Percentiles rank a stretch among this genome's conserved stretches.
phyloP scores from a whole-genome alignment of 108 stramenopile genomes.

The Cyclotella kingstonii region DNA sequence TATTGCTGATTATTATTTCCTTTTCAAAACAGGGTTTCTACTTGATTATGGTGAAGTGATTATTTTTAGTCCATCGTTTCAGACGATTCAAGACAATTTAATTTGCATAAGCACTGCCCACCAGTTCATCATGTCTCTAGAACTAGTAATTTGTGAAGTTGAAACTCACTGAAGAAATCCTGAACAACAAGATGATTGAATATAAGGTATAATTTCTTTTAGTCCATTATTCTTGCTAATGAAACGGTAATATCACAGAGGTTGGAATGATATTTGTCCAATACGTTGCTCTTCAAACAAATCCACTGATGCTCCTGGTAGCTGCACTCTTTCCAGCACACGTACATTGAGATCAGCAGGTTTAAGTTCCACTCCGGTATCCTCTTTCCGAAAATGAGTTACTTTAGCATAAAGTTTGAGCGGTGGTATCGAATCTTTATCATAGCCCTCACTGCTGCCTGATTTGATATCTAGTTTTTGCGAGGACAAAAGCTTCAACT shows the following conservation, averaged over 20 bases:
- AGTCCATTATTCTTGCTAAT: too few relatives aligned
- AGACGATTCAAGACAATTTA: too few relatives aligned
- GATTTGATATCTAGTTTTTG: slow-evolving; percentile 3
- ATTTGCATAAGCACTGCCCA: too few relatives aligned
- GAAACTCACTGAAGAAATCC: too few relatives aligned
- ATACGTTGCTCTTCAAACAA: slow-evolving; percentile 66
- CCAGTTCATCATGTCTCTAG: too few relatives aligned
- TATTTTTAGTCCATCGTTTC: too few relatives aligned
- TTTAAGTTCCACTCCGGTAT: slow-evolving; percentile 47
- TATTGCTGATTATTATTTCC: too few relatives aligned
- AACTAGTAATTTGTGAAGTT: too few relatives aligned
- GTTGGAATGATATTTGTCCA: slow-evolving; percentile 61
- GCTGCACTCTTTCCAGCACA: slow-evolving; percentile 49
- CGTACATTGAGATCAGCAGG: slow-evolving; percentile 39
- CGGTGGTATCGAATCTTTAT: slow-evolving; percentile 59
- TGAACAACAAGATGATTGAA: too few relatives aligned
- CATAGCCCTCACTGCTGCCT: slow-evolving; percentile 16
- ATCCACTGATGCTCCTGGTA: slow-evolving; percentile 74
- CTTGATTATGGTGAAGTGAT: too few relatives aligned
- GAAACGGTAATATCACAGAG: slow-evolving; percentile 27
- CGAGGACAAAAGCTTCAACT: slow-evolving; percentile 45
- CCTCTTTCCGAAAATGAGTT: slow-evolving; percentile 60
- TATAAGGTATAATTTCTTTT: too few relatives aligned
- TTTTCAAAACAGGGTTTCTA: too few relatives aligned
- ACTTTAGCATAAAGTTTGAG: slow-evolving; percentile 76